These are phyloP conservation scores for Ceriops decandra DNA, from an alignment of 345 rosid genomes.

Conservation along the genomic window DNA sequence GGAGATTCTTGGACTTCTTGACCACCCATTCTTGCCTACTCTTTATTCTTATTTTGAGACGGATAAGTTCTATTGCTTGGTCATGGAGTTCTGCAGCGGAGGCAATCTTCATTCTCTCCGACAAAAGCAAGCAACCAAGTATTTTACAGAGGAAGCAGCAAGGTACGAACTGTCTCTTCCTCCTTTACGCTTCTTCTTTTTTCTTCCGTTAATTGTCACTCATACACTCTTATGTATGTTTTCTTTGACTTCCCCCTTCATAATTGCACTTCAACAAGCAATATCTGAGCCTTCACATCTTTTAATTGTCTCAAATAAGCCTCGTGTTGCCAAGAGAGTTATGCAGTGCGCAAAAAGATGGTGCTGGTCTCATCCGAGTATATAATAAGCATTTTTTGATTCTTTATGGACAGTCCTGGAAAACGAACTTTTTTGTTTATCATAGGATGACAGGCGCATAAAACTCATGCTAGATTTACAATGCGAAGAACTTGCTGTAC, in stretches of 20 bases:
- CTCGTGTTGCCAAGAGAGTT: too few relatives aligned
- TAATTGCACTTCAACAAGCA: too few relatives aligned
- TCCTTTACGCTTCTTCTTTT: neutral
- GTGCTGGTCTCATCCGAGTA: too few relatives aligned
- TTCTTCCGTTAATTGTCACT: neutral
- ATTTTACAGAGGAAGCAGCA: slow-evolving; percentile 33
- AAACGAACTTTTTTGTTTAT: too few relatives aligned
- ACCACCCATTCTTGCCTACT: slow-evolving; percentile 35
- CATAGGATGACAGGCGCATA: too few relatives aligned
- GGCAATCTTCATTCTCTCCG: slow-evolving; percentile 37
- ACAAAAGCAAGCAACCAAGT: slow-evolving; percentile 29
- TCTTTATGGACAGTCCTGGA: too few relatives aligned
- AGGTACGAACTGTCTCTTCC: slow-evolving; percentile 8
- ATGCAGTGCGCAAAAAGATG: too few relatives aligned
- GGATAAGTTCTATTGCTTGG: slow-evolving; percentile 32
- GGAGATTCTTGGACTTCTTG: slow-evolving; percentile 36
- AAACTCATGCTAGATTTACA: too few relatives aligned
- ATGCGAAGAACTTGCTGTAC: too few relatives aligned
- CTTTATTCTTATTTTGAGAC: slow-evolving; percentile 36
- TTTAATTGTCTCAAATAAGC: too few relatives aligned
- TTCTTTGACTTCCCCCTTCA: neutral
- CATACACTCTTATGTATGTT: neutral
- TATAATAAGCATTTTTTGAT: too few relatives aligned
- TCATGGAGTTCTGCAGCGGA: slow-evolving; percentile 38
- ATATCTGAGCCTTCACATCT: too few relatives aligned